A percentile compares a stretch with the other conserved stretches of the same genome.
Conservation (phyloP, 2,329 filamentous ascomycete species). For the Acarospora socialis region DNA sequence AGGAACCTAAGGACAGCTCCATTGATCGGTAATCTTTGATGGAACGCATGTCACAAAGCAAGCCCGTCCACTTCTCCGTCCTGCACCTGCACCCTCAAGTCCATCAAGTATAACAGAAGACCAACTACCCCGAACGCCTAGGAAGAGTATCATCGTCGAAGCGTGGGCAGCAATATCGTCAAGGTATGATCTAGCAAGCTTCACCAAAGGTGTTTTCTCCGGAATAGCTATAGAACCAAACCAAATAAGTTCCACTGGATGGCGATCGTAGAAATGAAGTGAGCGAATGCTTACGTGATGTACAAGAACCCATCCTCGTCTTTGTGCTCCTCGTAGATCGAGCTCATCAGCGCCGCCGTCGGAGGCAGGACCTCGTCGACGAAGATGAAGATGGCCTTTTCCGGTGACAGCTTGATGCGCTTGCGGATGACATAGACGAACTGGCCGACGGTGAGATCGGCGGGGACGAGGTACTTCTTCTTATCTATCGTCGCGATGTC, state of each 20-base stretch:
- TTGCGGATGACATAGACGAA: slow-evolving; percentile 99
- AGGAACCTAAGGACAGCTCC: too few relatives aligned
- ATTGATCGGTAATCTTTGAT: too few relatives aligned
- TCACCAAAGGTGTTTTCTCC: slow-evolving; percentile 96
- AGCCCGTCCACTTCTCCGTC: too few relatives aligned
- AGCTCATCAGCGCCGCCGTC: slow-evolving; percentile 95
- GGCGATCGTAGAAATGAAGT: not conserved
- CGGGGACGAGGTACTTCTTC: slow-evolving; percentile 98
- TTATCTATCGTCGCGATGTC: slow-evolving; percentile 99
- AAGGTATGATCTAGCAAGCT: slow-evolving; percentile 11
- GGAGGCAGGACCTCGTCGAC: slow-evolving; percentile 96
- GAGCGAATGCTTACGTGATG: slow-evolving; percentile 57
- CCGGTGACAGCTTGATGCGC: slow-evolving; percentile 97
- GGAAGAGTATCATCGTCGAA: not conserved
- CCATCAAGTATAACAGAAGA: not conserved
- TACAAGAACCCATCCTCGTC: slow-evolving; percentile 81
- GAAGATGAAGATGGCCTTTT: slow-evolving; percentile 99
- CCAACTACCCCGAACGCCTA: not conserved
- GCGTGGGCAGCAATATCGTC: not conserved
- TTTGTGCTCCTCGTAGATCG: slow-evolving; percentile 99
- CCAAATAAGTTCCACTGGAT: slow-evolving; percentile 7
- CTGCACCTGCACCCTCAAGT: too few relatives aligned
- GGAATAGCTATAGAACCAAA: slow-evolving; percentile 50
- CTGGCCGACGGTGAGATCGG: slow-evolving; percentile 95
- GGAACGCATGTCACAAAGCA: too few relatives aligned